These are phyloP conservation scores for Plasmopara muralis DNA, from an alignment of 352 stramenopile genomes.

Conservation along the genomic window DNA sequence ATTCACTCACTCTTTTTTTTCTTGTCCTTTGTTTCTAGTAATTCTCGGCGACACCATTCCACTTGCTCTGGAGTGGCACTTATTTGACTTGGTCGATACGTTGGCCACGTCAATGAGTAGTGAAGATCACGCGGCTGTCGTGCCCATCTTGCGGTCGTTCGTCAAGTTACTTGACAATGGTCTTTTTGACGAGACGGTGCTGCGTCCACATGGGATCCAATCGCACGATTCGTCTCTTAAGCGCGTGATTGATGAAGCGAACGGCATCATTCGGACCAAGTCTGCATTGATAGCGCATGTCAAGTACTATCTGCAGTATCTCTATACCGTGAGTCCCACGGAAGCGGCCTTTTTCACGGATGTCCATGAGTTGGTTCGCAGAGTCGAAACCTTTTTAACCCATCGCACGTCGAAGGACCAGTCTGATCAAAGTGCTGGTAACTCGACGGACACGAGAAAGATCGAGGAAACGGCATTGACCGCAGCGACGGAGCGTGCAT, in stretches of 20 bases:
- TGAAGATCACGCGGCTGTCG: constrained; percentile 62
- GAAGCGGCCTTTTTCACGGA: constrained; percentile 62
- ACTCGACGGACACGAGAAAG: constrained; percentile 15
- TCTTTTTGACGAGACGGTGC: constrained; percentile 47
- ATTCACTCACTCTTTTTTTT: background rate
- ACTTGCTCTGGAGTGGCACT: constrained; percentile 61
- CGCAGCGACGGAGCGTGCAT: constrained; percentile 3
- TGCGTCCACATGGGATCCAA: background rate
- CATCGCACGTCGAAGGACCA: background rate
- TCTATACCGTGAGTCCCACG: constrained; percentile 61
- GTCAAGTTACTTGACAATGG: constrained; percentile 47
- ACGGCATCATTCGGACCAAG: constrained; percentile 44
- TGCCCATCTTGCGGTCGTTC: constrained; percentile 52
- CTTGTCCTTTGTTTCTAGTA: constrained; percentile 30
- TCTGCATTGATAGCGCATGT: constrained; percentile 49
- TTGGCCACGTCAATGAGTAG: constrained; percentile 77
- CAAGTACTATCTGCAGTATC: constrained; percentile 69
- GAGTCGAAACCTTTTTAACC: constrained; percentile 38
- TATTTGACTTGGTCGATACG: constrained; percentile 62
- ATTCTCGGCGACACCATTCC: constrained; percentile 42
- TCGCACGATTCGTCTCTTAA: constrained; percentile 17
- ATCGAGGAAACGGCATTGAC: constrained; percentile 12
- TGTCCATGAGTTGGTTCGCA: constrained; percentile 35
- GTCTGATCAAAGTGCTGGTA: constrained; percentile 1
- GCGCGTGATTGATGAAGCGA: constrained; percentile 33